These are phyloP conservation scores for Rhizopogon salebrosus DNA, from an alignment of 768 basidiomycete species.

Conservation along the genomic window DNA sequence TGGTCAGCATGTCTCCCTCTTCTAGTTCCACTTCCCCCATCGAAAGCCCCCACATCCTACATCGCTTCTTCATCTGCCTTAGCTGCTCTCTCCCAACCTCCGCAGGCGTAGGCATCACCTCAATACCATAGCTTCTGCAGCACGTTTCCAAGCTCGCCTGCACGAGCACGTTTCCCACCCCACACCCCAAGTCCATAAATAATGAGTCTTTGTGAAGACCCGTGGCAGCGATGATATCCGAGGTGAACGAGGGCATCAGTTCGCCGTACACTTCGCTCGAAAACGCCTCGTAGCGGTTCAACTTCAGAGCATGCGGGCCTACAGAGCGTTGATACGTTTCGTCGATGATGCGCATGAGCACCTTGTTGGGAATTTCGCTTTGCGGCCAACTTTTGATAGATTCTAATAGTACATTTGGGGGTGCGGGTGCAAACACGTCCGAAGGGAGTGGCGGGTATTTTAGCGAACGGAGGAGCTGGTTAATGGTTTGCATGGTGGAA, in stretches of 20 bases:
- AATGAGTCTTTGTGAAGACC: conserved; percentile 49
- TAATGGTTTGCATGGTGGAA: conserved; percentile 55
- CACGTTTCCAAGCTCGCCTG: conserved; percentile 81
- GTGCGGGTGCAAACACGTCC: conserved; percentile 42
- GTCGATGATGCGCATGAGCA: conserved; percentile 74
- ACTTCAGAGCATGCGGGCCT: conserved; percentile 78
- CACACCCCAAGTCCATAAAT: conserved; percentile 82
- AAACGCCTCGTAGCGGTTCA: conserved; percentile 80
- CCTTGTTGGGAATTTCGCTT: conserved; percentile 53
- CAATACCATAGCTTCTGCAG: conserved; percentile 72
- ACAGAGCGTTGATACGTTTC: conserved; percentile 93
- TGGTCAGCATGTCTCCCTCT: conserved; percentile 81
- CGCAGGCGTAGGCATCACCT: conserved; percentile 75
- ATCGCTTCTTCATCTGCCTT: conserved; percentile 68
- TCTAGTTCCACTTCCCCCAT: conserved; percentile 74
- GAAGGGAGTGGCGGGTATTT: conserved; percentile 60
- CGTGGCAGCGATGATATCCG: conserved; percentile 48
- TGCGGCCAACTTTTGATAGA: conserved; percentile 45
- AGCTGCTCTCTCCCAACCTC: conserved; percentile 74
- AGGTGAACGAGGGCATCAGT: conserved; percentile 71
- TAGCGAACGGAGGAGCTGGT: conserved; percentile 51
- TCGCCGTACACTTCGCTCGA: conserved; percentile 88
- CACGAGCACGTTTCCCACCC: conserved; percentile 80
- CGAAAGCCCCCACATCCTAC: conserved; percentile 86
- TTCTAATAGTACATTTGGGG: conserved; percentile 45